phyloP scores from a whole-genome alignment of 768 basidiomycete genomes.

The Termitomyces sp. region DNA sequence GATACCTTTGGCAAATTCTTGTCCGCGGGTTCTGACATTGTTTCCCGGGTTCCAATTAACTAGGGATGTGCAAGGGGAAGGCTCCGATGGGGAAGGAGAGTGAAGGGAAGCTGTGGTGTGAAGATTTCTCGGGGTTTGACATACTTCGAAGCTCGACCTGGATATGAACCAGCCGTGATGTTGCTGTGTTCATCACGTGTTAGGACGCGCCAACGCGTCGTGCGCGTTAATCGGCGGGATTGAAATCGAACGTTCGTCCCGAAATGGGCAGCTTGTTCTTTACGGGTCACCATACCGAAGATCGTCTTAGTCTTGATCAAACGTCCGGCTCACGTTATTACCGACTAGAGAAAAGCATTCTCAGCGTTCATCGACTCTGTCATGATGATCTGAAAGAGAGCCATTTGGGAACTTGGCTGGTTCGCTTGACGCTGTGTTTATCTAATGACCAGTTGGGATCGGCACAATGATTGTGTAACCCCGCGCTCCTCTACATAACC shows the following conservation, averaged over 20 bases:
- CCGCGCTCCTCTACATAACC: neutral
- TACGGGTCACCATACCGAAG: neutral
- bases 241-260: constrained; percentile 4
- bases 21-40: constrained; percentile 19
- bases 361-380: neutral
- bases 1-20: constrained; percentile 11
- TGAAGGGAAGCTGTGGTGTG: constrained; percentile 17
- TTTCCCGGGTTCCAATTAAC: neutral
- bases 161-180: constrained; percentile 18
- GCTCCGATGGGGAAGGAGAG: constrained; percentile 5
- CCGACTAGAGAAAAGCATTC: neutral
- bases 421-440: neutral
- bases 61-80: neutral
- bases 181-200: constrained; percentile 16
- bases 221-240: neutral
- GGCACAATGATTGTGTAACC: too few species aligned
- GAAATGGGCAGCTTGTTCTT: constrained; percentile 1
- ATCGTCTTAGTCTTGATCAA: neutral
- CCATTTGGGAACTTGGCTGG: neutral
- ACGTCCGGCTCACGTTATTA: neutral
- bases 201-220: constrained; percentile 12
- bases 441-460: neutral
- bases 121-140: constrained; percentile 18
- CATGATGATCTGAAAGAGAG: neutral
- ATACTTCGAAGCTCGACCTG: constrained; percentile 11